These are phyloP conservation scores for Boletus vinaceobasis DNA, from an alignment of 768 basidiomycete species.

Conservation along the genomic window DNA sequence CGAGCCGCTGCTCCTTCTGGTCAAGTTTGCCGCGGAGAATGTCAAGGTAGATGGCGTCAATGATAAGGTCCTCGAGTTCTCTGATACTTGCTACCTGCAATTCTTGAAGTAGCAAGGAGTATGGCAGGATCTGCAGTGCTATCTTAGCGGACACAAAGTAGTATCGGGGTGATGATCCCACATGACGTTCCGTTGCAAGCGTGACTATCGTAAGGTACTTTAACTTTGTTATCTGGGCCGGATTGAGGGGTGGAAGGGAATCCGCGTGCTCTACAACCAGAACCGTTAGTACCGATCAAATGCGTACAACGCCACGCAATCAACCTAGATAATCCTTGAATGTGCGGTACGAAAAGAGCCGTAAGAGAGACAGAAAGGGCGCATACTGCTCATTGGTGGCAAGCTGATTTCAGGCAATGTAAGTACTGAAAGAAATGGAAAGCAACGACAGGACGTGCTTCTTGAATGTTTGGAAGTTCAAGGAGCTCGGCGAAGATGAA, in stretches of 20 bases:
- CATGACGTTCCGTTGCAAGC: constrained; percentile 72
- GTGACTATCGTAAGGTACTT: constrained; percentile 92
- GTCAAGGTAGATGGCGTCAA: constrained; percentile 93
- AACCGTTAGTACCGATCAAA: constrained; percentile 1
- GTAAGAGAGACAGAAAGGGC: constrained; percentile 60
- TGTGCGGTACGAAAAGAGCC: constrained; percentile 89
- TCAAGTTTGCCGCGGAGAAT: constrained; percentile 89
- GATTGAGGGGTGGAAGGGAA: constrained; percentile 61
- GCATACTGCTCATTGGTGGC: constrained; percentile 59
- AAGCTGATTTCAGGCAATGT: constrained; percentile 48
- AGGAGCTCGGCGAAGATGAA: constrained; percentile 91
- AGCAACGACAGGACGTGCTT: constrained; percentile 46
- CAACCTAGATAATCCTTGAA: constrained; percentile 79
- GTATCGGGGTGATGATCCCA: constrained; percentile 36
- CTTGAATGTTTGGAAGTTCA: constrained; percentile 77
- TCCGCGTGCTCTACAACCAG: constrained; percentile 57
- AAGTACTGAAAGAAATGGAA: neutral
- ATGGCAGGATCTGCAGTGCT: constrained; percentile 68
- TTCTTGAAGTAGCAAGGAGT: constrained; percentile 62
- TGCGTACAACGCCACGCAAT: constrained; percentile 10
- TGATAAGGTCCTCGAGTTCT: constrained; percentile 93
- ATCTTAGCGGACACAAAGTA: neutral
- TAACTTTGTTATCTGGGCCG: constrained; percentile 78
- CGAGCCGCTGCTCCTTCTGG: constrained; percentile 84
- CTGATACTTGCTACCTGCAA: constrained; percentile 79